Conservation (phyloP, 108 stramenopile genomes). For the Cyclotella cryptica region DNA sequence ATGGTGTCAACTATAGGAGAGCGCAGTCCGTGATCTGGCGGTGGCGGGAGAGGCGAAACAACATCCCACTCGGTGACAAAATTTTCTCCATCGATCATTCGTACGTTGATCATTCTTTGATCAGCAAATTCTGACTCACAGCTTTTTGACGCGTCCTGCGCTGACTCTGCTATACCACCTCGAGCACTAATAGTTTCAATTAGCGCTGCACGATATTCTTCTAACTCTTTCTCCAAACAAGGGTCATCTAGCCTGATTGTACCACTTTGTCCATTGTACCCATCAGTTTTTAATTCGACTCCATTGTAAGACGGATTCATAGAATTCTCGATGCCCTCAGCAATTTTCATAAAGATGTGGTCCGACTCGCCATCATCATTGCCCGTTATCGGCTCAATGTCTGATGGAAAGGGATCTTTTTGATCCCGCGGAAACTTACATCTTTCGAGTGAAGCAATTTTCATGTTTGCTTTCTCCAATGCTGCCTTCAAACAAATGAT, state of each 20-base stretch:
- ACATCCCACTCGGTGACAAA: slow-evolving; percentile 86
- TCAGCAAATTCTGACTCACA: slow-evolving; percentile 42
- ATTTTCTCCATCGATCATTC: slow-evolving; percentile 85
- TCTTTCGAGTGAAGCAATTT: slow-evolving; percentile 52
- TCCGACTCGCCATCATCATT: slow-evolving; percentile 23
- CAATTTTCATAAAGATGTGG: slow-evolving; percentile 42
- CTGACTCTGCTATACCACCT: neutral
- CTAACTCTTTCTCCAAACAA: slow-evolving; percentile 46
- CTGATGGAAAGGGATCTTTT: slow-evolving; percentile 45
- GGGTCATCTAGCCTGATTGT: slow-evolving; percentile 40
- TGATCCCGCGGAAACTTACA: slow-evolving; percentile 1
- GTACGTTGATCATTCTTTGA: slow-evolving; percentile 69
- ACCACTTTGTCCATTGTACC: neutral
- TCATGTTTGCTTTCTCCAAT: slow-evolving; percentile 69
- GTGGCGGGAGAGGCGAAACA: slow-evolving; percentile 72
- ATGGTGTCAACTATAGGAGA: slow-evolving; percentile 81
- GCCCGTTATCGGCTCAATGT: slow-evolving; percentile 49
- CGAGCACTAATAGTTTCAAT: slow-evolving; percentile 24
- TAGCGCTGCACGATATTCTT: slow-evolving; percentile 47
- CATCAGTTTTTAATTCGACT: slow-evolving; percentile 18
- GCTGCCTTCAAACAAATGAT: slow-evolving; percentile 59
- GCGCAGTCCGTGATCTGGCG: slow-evolving; percentile 82
- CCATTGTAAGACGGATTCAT: slow-evolving; percentile 27
- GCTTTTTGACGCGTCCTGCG: slow-evolving; percentile 30
- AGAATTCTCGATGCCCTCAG: slow-evolving; percentile 50